These are phyloP conservation scores for Helianthus tuberosus DNA, from an alignment of 129 eudicot species.

Conservation along the genomic window DNA sequence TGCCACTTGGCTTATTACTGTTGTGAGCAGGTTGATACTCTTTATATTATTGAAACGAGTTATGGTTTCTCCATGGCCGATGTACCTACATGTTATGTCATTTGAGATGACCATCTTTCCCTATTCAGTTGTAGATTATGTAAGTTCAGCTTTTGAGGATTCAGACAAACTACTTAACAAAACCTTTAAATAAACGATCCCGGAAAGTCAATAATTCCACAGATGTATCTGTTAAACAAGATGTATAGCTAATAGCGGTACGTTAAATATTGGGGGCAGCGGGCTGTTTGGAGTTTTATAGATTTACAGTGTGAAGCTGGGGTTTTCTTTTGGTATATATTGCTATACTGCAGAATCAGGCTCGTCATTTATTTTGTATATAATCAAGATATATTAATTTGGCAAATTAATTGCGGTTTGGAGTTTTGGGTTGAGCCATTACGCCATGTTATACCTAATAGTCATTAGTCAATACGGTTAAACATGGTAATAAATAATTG, in stretches of 20 bases:
- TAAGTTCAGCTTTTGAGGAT: slow-evolving; percentile 1
- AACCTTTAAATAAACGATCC: slow-evolving; percentile 4
- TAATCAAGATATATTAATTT: background rate
- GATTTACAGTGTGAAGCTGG: slow-evolving; percentile 3
- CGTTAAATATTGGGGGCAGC: background rate
- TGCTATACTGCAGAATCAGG: slow-evolving; percentile 5
- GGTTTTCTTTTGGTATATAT: background rate
- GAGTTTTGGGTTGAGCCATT: slow-evolving; percentile 5
- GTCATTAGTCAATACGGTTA: background rate
- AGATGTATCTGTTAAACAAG: background rate
- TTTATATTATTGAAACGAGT: slow-evolving; percentile 2
- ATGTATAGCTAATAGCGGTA: background rate
- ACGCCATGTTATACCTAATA: slow-evolving; percentile 9
- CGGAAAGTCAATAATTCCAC: slow-evolving; percentile 10
- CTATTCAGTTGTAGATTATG: slow-evolving; percentile 12
- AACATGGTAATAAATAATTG: slow-evolving; percentile 15
- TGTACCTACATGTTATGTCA: slow-evolving; percentile 18
- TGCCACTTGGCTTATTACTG: slow-evolving; percentile 25
- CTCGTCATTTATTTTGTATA: background rate
- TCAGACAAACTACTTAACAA: slow-evolving; percentile 8
- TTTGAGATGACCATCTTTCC: slow-evolving; percentile 5
- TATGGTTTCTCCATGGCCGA: slow-evolving; percentile 11
- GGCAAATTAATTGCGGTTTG: slow-evolving; percentile 5
- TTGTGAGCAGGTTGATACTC: slow-evolving; percentile 4
- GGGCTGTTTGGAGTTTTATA: slow-evolving; percentile 7